A percentile compares a stretch with the other conserved stretches of the same genome.
Evolutionary conservation across 2,329 filamentous ascomycete genomes (phyloP).

Genomic region (Immersiporthe knoxdaviesiana): DNA sequence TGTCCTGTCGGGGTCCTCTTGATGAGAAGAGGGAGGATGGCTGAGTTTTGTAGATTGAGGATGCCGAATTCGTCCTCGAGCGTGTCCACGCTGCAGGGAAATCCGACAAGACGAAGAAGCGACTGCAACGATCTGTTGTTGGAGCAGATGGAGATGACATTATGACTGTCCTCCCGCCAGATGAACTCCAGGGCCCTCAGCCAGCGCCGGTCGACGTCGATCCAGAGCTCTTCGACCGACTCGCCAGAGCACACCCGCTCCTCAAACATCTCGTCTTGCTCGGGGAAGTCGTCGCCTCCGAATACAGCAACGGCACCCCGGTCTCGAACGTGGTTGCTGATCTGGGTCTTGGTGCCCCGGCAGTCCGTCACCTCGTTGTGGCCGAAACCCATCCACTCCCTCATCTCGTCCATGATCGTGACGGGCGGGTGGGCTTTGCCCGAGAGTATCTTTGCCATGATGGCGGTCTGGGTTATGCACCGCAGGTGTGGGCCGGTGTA

Average conservation of each 20-base stretch:
- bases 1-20: not conserved
- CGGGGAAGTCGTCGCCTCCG: not conserved
- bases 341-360: constrained; percentile 1
- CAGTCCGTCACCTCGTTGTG: constrained; percentile 9
- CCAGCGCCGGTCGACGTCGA: not conserved
- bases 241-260: not conserved
- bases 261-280: constrained; percentile 7
- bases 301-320: not conserved
- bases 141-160: not conserved
- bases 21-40: not conserved
- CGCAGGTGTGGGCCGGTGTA: not conserved
- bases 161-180: not conserved
- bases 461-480: not conserved
- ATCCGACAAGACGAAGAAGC: not conserved
- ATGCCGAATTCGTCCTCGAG: constrained; percentile 9
- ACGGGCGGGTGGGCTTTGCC: not conserved
- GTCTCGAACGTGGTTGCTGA: not conserved
- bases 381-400: constrained; percentile 6
- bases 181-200: not conserved
- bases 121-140: constrained; percentile 8
- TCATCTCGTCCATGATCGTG: not conserved
- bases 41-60: not conserved
- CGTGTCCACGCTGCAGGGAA: not conserved
- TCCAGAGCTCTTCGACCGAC: not conserved
- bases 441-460: not conserved